Base-by-base conservation (phyloP, 768 basidiomycete species). In the Strobilomyces dryophilus region DNA sequence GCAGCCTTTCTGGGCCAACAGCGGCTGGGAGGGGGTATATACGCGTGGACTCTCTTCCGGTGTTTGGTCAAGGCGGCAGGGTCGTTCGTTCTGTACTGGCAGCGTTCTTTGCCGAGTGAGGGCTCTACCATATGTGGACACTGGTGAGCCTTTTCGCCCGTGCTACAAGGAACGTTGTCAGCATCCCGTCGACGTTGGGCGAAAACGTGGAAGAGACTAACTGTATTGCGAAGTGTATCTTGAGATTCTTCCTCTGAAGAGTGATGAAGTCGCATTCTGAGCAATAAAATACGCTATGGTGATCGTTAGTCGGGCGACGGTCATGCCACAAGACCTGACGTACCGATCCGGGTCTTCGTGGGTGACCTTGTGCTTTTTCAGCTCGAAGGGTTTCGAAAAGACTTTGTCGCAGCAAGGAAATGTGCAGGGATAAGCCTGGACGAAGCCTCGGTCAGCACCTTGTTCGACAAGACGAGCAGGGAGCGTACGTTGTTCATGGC, bases 51-150 rank as follows among this genome's bases (percentile, higher is more conserved):
- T 14, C 42, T 48, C 41, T 63, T 60, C 8, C 69, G 57, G 45
- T 70, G 65, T 42, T 51, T 66, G 6, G 66, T 54, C 8, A 70
- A 42, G 31, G 63, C 53, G 0, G 66, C 65, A 11, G 69, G 64
- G 39, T 68, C 65, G 5, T 52, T 18, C 2, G 68, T 70, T 32
- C 37, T 54, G 45, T 57, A 70, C 12, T 53, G 40, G 40, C 67
- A 69, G 0, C 20, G 53, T 15, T 44, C 21, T 18, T 51, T 32
- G 8, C 12, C 5, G 21, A 35, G 14, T 6, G 52, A 11, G 5
- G 24, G 27, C 24, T 10, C 20, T 18, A 31, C 27, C 11, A 17
- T 43, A n/a, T 64, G 43, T 4, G 62, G 63, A 36, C 65, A 67
- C 27, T 47, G 17, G 29, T 49, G 26, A 8, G 8, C 32, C 47